These are phyloP conservation scores for Colletotrichum phormii DNA, from an alignment of 2,329 filamentous ascomycete genomes.

Conservation along the genomic window DNA sequence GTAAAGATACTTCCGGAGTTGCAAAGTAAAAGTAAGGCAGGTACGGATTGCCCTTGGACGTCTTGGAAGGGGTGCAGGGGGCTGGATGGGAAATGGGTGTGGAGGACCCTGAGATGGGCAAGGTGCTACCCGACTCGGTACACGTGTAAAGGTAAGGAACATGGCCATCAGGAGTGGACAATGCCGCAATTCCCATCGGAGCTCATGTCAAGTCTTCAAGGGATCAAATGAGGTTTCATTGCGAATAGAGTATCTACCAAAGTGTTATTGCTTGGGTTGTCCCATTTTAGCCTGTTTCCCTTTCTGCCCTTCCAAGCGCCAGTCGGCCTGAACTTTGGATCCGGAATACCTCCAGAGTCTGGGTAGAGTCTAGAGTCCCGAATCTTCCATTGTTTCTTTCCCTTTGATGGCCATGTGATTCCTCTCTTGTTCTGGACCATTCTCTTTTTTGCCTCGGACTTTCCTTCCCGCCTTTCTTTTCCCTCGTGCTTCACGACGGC, in stretches of 20 bases:
- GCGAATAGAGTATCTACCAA: background rate
- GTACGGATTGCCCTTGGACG: slow-evolving; percentile 9
- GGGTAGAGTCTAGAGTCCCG: no score
- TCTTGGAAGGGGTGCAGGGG: background rate
- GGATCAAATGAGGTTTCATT: background rate
- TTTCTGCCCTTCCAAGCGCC: background rate
- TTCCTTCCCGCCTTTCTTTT: background rate
- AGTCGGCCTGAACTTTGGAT: background rate
- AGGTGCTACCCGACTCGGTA: slow-evolving; percentile 10
- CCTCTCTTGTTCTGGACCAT: background rate
- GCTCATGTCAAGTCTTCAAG: background rate
- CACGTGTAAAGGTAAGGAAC: slow-evolving; percentile 11
- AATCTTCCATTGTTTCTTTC: background rate
- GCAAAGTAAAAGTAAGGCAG: background rate
- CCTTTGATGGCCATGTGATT: background rate
- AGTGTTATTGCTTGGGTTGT: slow-evolving; percentile 5
- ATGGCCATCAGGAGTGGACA: background rate
- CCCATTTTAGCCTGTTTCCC: background rate
- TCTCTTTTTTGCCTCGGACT: background rate
- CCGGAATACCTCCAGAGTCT: background rate
- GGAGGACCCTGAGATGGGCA: slow-evolving; percentile 27
- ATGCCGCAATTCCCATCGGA: background rate
- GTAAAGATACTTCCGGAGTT: background rate
- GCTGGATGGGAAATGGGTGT: background rate
- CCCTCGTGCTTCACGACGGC: background rate